phyloP scores from a whole-genome alignment of 805 yeast genomes.

The Candida taoyuanica region DNA sequence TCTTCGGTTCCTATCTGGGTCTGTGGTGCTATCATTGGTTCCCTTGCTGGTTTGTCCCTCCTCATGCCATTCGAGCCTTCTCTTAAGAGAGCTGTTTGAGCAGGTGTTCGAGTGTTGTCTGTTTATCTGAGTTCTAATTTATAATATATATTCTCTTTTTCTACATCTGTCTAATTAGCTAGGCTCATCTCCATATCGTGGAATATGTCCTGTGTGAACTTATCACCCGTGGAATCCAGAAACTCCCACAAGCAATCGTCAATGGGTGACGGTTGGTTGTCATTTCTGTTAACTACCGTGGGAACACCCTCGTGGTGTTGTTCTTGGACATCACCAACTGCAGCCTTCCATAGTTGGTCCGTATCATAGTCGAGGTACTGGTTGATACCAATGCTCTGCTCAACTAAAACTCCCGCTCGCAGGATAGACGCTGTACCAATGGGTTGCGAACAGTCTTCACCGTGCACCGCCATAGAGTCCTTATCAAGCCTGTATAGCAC shows the following conservation, averaged over 20 bases:
- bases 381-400: slow-evolving; percentile 17
- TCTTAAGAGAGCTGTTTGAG: slow-evolving; percentile 31
- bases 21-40: slow-evolving; percentile 50
- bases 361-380: slow-evolving; percentile 14
- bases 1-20: slow-evolving; percentile 58
- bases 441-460: neutral
- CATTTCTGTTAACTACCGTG: neutral
- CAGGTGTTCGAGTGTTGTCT: neutral
- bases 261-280: slow-evolving; percentile 1
- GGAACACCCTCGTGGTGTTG: neutral
- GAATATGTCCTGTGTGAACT: slow-evolving; percentile 27
- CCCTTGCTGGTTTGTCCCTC: slow-evolving; percentile 40
- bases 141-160: too few relatives aligned
- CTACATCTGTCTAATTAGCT: neutral
- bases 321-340: neutral
- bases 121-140: too few relatives aligned
- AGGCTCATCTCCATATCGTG: slow-evolving; percentile 25
- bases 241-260: slow-evolving; percentile 28
- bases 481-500: slow-evolving; percentile 17
- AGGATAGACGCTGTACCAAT: neutral
- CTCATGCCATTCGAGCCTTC: slow-evolving; percentile 50
- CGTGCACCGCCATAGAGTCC: neutral
- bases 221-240: slow-evolving; percentile 29
- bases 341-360: slow-evolving; percentile 1
- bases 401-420: slow-evolving; percentile 10